Evolutionary conservation across 2,329 filamentous ascomycete species (phyloP), one percentile per base, ranked within the genome.

Genomic region (Juglanconis sp.): DNA sequence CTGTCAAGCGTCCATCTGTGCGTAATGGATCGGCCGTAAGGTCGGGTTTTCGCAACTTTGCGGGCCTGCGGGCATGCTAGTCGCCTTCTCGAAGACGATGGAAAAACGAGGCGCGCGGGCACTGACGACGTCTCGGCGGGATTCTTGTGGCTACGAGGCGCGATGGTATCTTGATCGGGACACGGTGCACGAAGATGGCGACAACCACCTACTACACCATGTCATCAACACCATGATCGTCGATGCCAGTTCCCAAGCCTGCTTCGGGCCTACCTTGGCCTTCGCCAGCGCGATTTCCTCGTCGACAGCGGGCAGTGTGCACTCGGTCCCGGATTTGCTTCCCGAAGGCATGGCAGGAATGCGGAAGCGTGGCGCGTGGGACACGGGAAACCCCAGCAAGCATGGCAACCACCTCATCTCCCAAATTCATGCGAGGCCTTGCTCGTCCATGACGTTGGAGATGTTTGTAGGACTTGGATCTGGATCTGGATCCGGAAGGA

Each of bases 361-460:
- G 17, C 58, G 58, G 40, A 51, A 56, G 30, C 53, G 34, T 56
- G 53, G 58, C 58, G 47, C 42, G 50, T 56, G 48, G 53, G 42
- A 34, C 30, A 31, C 15, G 34, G 38, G 32, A 24, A 31, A 31
- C 31, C 58, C 52, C 40, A 17, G 53, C n/a, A 57, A 55, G n/a
- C 13, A 15, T 17, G 32, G 57, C 50, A 42, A 48, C 54, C 59
- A 55, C 54, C 57, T 58, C 52, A 59, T 62, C 56, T 61, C 57
- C 53, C 42, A 53, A 7, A 50, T 56, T 57, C 57, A 63, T 63
- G 57, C 57, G 57, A 35, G 53, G 47, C 34, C 38, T 36, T 52
- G 24, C 6, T 47, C 49, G 11, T 42, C 6, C 10, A 44, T 56
- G 52, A 51, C 46, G 44, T 30, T 51, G 38, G n/a, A 13, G n/a